Conservation (phyloP, 352 stramenopile species). For the Albugo laibachii region DNA sequence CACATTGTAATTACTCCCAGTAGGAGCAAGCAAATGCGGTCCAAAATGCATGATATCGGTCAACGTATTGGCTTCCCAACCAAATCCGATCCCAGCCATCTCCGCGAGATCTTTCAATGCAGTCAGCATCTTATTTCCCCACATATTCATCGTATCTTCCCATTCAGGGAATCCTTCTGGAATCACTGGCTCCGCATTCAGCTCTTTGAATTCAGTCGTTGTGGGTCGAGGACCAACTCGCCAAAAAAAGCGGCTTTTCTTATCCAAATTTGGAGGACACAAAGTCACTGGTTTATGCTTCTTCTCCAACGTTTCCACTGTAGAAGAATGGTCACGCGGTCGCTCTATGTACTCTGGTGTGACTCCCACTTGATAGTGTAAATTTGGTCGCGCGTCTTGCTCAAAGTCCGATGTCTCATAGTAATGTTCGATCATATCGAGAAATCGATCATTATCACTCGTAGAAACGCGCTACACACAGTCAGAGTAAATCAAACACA, state of each 20-base stretch:
- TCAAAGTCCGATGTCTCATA: slow-evolving; percentile 78
- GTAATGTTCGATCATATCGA: slow-evolving; percentile 89
- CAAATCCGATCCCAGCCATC: slow-evolving; percentile 75
- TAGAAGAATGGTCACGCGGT: slow-evolving; percentile 67
- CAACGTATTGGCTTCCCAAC: slow-evolving; percentile 59
- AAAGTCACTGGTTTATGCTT: slow-evolving; percentile 55
- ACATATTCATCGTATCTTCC: slow-evolving; percentile 80
- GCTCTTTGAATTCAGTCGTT: slow-evolving; percentile 55
- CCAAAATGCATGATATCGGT: slow-evolving; percentile 60
- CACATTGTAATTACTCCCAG: slow-evolving; percentile 72
- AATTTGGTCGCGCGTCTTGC: slow-evolving; percentile 71
- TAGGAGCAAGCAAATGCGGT: slow-evolving; percentile 81
- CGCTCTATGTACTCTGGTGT: slow-evolving; percentile 74
- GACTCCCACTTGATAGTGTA: slow-evolving; percentile 80
- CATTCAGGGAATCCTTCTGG: slow-evolving; percentile 75
- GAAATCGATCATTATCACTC: slow-evolving; percentile 65
- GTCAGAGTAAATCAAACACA: not conserved
- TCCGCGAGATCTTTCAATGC: slow-evolving; percentile 66
- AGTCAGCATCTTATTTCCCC: slow-evolving; percentile 78
- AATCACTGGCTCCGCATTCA: slow-evolving; percentile 78
- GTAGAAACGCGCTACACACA: slow-evolving; percentile 29
- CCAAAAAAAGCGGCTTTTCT: slow-evolving; percentile 92
- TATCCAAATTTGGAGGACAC: slow-evolving; percentile 78
- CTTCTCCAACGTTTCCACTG: slow-evolving; percentile 24
- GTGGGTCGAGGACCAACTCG: slow-evolving; percentile 60